A percentile compares a stretch with the other conserved stretches of the same genome.
phyloP scores from a whole-genome alignment of 768 basidiomycete genomes.

The Russula brevipes region DNA sequence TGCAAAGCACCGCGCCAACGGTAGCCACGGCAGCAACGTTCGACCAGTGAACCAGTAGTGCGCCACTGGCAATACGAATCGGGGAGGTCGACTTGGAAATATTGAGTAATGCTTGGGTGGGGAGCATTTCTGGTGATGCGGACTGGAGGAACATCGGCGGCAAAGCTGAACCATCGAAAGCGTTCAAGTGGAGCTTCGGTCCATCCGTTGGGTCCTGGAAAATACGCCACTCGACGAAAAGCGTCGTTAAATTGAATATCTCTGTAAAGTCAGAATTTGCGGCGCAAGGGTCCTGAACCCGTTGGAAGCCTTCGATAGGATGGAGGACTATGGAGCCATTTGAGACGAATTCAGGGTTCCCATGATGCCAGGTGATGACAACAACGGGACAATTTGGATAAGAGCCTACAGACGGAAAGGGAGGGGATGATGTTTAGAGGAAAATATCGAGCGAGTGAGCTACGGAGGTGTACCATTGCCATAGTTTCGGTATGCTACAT shows the following conservation, averaged over 20 bases:
- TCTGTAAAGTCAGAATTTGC: constrained; percentile 86
- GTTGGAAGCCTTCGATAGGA: constrained; percentile 83
- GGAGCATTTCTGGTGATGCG: constrained; percentile 81
- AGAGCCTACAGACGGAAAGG: constrained; percentile 45
- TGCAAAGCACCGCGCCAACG: constrained; percentile 10
- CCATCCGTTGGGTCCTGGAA: constrained; percentile 57
- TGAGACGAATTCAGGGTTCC: constrained; percentile 41
- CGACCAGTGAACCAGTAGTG: constrained; percentile 1
- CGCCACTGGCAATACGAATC: neutral
- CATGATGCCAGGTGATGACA: constrained; percentile 86
- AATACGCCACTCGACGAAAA: constrained; percentile 64
- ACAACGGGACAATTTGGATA: constrained; percentile 87
- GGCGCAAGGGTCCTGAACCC: constrained; percentile 91
- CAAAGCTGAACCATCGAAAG: constrained; percentile 71
- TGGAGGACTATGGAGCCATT: constrained; percentile 78
- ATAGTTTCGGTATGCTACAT: constrained; percentile 84
- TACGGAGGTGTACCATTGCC: constrained; percentile 63
- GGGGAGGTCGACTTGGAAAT: constrained; percentile 9
- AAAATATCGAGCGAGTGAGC: neutral
- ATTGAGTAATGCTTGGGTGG: constrained; percentile 62
- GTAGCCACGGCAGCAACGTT: neutral
- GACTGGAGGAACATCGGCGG: constrained; percentile 65
- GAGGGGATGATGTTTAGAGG: neutral
- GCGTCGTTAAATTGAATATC: constrained; percentile 70
- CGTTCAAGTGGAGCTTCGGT: constrained; percentile 70